These are phyloP conservation scores for Apiotrichum veenhuisii DNA, from an alignment of 1,284 basidiomycete species.

Conservation along the genomic window DNA sequence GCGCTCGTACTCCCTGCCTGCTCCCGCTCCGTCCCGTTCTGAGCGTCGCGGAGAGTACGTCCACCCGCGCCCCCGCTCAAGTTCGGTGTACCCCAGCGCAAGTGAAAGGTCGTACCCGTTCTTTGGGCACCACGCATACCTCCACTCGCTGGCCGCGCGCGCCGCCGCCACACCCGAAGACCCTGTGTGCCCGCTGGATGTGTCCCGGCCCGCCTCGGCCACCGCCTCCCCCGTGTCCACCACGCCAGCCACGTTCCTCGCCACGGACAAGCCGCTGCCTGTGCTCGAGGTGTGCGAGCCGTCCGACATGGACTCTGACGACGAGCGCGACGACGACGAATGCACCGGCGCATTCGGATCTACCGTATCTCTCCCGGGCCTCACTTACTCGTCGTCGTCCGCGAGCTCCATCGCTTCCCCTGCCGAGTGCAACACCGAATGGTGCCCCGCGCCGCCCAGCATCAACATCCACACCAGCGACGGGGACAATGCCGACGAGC, in stretches of 20 bases:
- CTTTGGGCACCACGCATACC: not conserved
- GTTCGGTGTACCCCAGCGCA: not conserved
- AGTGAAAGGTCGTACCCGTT: not conserved
- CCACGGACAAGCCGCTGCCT: not conserved
- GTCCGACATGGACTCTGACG: not conserved
- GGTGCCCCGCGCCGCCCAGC: no score
- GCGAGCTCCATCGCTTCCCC: not conserved
- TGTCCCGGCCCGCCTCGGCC: no score
- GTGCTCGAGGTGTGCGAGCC: not conserved
- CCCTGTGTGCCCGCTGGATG: no score
- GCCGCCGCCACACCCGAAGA: not conserved
- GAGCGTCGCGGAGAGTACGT: no score
- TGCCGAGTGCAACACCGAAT: no score
- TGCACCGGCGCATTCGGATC: not conserved
- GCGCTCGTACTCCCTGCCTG: not conserved
- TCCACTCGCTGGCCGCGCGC: not conserved
- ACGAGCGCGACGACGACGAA: not conserved
- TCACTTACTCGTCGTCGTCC: not conserved
- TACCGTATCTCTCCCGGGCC: not conserved
- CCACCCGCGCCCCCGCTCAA: not conserved
- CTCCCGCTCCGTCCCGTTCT: not conserved
- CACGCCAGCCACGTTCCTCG: no score
- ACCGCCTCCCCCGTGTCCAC: no score
- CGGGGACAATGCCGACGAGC: no score
- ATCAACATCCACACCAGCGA: no score